Conservation (phyloP, 2,329 filamentous ascomycete genomes). For the Shiraia sp. region DNA sequence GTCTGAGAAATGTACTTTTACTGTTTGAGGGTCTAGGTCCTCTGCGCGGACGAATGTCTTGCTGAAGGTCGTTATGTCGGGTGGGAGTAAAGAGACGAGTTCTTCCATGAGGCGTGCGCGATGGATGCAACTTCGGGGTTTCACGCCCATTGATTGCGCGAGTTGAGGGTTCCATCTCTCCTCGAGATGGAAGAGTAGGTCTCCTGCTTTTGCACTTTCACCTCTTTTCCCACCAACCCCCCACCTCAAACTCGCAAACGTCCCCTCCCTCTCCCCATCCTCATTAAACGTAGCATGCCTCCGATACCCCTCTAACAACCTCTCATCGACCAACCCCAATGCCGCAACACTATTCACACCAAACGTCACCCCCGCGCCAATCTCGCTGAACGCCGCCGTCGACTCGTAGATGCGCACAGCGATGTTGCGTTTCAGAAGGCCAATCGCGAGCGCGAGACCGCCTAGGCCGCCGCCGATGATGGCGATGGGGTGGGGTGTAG, state of each 20-base stretch:
- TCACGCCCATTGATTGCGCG: constrained; percentile 8
- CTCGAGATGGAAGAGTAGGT: constrained; percentile 18
- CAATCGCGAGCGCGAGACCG: constrained; percentile 33
- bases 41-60: constrained; percentile 22
- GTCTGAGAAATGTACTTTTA: constrained; percentile 47
- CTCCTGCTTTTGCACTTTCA: constrained; percentile 17
- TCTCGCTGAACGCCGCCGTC: constrained; percentile 25
- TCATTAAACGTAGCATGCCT: constrained; percentile 30
- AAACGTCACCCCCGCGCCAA: constrained; percentile 36
- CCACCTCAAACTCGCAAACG: constrained; percentile 20
- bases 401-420: constrained; percentile 33
- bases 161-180: constrained; percentile 11
- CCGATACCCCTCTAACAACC: constrained; percentile 26
- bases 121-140: constrained; percentile 25
- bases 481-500: background rate
- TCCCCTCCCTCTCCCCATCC: constrained; percentile 12
- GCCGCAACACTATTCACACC: constrained; percentile 29
- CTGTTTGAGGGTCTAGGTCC: constrained; percentile 12
- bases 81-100: constrained; percentile 22
- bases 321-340: constrained; percentile 24
- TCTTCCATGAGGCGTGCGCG: constrained; percentile 27
- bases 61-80: constrained; percentile 18
- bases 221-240: constrained; percentile 17
- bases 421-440: constrained; percentile 27
- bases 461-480: constrained; percentile 36